Evolutionary conservation across 1,139 yeast genomes (phyloP).

Genomic region (Hansenula lynferdii): DNA sequence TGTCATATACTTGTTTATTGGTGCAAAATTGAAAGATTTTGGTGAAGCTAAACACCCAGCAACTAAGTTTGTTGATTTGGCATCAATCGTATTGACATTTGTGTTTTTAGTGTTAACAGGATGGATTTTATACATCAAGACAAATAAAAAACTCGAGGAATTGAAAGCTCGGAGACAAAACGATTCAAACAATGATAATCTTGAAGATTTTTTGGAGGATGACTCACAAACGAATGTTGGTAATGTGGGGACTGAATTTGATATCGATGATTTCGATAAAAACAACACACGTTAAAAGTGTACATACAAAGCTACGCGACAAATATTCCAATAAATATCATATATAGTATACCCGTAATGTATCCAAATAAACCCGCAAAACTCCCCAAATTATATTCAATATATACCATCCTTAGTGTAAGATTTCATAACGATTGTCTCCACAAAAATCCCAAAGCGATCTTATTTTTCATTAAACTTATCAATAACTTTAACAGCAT

Average conservation of each 20-base stretch:
- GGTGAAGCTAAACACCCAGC: conserved; percentile 54
- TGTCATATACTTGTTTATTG: conserved; percentile 73
- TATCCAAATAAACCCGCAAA: too few relatives aligned
- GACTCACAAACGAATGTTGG: neutral
- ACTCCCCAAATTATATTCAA: neutral
- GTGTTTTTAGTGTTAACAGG: conserved; percentile 59
- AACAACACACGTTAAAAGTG: neutral
- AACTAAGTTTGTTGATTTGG: conserved; percentile 50
- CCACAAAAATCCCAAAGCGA: too few relatives aligned
- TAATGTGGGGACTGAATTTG: neutral
- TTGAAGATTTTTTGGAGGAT: conserved; percentile 6
- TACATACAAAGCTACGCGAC: neutral
- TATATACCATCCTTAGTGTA: too few relatives aligned
- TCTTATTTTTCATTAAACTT: too few relatives aligned
- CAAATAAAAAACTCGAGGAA: conserved; percentile 28
- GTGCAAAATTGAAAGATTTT: conserved; percentile 66
- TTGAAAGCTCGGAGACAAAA: conserved; percentile 16
- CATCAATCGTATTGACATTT: neutral
- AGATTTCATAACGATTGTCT: too few relatives aligned
- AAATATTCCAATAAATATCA: neutral
- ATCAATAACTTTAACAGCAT: too few relatives aligned
- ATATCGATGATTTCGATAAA: conserved; percentile 1
- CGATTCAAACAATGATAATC: neutral
- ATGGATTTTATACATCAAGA: conserved; percentile 63
- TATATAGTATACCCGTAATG: neutral